Base-by-base conservation (phyloP, 352 stramenopile species). In the Pythium phragmitis region DNA sequence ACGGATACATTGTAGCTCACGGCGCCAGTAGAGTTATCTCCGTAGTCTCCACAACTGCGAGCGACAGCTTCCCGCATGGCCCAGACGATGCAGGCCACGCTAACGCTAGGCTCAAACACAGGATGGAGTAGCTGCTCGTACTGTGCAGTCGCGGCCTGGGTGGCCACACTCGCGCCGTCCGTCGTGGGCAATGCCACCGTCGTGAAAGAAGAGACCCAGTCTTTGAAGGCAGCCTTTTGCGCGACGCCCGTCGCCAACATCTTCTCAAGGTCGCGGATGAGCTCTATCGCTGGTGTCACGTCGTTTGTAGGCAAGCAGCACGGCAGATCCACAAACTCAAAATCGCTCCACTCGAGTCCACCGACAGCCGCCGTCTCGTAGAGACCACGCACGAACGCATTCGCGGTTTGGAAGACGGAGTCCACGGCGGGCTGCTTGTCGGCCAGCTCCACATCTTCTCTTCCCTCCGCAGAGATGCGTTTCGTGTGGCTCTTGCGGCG, bases 341-440 rank as follows among this genome's bases (percentile, higher is more conserved):
- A 90, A 64, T 91, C 84, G n/a, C 72, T 90, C 84, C 84, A 91
- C 67, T 88, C 75, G 26, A 92, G 57, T 0, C 81, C 79, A 3
- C 81, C 78, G 16, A 81, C 63, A 16, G 34, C 64, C 1, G 76
- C 62, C 21, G 71, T 70, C 16, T 82, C 67, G 36, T 79, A 81
- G 8, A 87, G 72, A 6, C 69, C 51, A 21, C 66, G 68, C 6
- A 87, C 66, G 8, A 83, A 57, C 14, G 52, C 47, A 61, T 83
- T 87, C 7, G 71, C 58, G 0, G 68, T 70, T 34, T 83, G 68
- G 59, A 88, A 88, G 7, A 79, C 58, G 0, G 76, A 76, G n/a
- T 48, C 39, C 11, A 34, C 9, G 0, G 63, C 45, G 14, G 43
- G 48, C 14, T 48, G 19, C n/a, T 49, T 57, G 16, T 69, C 69